Conservation (phyloP, 2,329 filamentous ascomycete species). For the Claviceps fusiformis region DNA sequence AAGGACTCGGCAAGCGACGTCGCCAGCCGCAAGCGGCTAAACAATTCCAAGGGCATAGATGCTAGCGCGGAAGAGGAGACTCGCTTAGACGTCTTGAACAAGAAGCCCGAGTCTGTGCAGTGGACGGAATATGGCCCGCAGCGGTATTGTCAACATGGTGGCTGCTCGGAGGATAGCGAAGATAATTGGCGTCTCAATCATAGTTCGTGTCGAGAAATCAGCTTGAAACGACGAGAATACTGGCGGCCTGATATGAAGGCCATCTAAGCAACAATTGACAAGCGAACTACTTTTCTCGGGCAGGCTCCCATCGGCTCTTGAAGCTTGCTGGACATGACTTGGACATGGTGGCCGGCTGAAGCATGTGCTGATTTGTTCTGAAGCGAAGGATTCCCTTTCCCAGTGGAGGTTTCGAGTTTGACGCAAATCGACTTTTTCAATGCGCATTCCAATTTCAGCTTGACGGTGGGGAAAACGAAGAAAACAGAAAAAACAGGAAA, state of each 20-base stretch:
- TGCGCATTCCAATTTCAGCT: not conserved
- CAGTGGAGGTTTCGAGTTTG: too few relatives aligned
- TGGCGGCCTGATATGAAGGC: slow-evolving; percentile 10
- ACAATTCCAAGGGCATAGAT: not conserved
- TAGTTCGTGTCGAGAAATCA: slow-evolving; percentile 14
- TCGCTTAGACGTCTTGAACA: slow-evolving; percentile 47
- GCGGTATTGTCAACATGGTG: slow-evolving; percentile 27
- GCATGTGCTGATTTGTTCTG: not conserved
- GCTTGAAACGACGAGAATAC: slow-evolving; percentile 9
- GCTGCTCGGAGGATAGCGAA: slow-evolving; percentile 32
- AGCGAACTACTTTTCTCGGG: not conserved
- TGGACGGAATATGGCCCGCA: slow-evolving; percentile 44
- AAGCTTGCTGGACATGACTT: too few relatives aligned
- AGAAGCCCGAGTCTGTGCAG: slow-evolving; percentile 37
- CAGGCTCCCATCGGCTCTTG: too few relatives aligned
- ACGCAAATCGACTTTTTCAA: too few relatives aligned
- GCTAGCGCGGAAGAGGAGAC: slow-evolving; percentile 27
- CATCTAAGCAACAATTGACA: not conserved
- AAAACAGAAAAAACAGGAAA: not conserved
- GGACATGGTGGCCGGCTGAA: too few relatives aligned
- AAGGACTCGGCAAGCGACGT: not conserved
- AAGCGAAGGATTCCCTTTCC: too few relatives aligned
- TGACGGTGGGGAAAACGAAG: too few relatives aligned
- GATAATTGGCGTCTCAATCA: slow-evolving; percentile 34
- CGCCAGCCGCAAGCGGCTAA: not conserved